A percentile compares a stretch with the other conserved stretches of the same genome.
Evolutionary conservation across 257 asterid species (phyloP).

Genomic region (Rauvolfia tetraphylla): DNA sequence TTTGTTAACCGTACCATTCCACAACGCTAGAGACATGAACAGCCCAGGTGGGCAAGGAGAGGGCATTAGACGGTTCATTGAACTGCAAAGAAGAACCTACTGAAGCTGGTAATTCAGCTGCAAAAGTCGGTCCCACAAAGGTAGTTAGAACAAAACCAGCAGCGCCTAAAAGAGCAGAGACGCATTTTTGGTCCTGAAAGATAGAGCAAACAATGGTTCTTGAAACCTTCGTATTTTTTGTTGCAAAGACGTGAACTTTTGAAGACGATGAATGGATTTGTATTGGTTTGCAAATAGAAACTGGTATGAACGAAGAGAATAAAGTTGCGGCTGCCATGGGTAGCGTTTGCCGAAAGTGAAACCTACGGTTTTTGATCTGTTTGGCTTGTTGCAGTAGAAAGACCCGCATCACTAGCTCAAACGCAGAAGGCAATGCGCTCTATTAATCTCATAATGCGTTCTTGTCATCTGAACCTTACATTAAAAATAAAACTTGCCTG

Average conservation of each 20-base stretch:
- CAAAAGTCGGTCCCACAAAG: constrained; percentile 45
- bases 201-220: constrained; percentile 12
- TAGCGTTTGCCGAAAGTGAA: background rate
- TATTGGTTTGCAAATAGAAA: constrained; percentile 24
- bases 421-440: no score
- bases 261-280: constrained; percentile 19
- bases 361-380: no score
- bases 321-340: constrained; percentile 33
- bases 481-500: no score
- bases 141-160: constrained; percentile 55
- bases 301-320: constrained; percentile 26
- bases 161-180: constrained; percentile 43
- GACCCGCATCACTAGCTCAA: no score
- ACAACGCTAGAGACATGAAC: constrained; percentile 91
- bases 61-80: constrained; percentile 85
- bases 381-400: no score
- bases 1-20: constrained; percentile 59
- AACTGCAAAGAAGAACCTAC: constrained; percentile 32
- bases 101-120: constrained; percentile 41
- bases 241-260: constrained; percentile 20
- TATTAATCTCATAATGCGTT: no score
- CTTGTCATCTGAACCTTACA: no score
- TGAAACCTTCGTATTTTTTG: constrained; percentile 22
- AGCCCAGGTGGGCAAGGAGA: constrained; percentile 94
- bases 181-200: constrained; percentile 29